phyloP scores from a whole-genome alignment of 2,329 filamentous ascomycete species.

The Aspergillus sp. region DNA sequence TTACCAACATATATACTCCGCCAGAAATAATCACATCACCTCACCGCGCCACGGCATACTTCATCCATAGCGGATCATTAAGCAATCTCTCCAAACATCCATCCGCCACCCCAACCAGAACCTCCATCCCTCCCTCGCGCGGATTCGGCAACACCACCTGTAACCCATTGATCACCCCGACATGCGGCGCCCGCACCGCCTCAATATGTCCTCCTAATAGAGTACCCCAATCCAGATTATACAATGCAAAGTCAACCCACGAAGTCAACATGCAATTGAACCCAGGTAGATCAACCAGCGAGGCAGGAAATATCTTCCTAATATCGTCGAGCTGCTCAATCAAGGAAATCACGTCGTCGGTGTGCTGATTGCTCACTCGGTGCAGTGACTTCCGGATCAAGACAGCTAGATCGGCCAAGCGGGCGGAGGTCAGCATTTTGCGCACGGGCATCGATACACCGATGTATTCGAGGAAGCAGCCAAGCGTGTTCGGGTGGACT shows the following conservation, averaged over 20 bases:
- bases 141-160: slow-evolving; percentile 36
- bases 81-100: slow-evolving; percentile 31
- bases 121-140: slow-evolving; percentile 37
- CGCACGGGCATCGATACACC: slow-evolving; percentile 25
- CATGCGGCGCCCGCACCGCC: slow-evolving; percentile 34
- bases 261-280: slow-evolving; percentile 37
- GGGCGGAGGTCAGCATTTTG: slow-evolving; percentile 32
- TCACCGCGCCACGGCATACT: slow-evolving; percentile 22
- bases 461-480: slow-evolving; percentile 45
- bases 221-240: slow-evolving; percentile 39
- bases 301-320: slow-evolving; percentile 33
- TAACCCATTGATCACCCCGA: slow-evolving; percentile 38
- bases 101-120: slow-evolving; percentile 37
- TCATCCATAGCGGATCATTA: slow-evolving; percentile 34
- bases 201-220: slow-evolving; percentile 31
- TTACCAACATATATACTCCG: not conserved
- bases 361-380: slow-evolving; percentile 33
- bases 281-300: slow-evolving; percentile 41
- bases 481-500: slow-evolving; percentile 40
- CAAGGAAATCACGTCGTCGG: slow-evolving; percentile 31
- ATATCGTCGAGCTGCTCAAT: slow-evolving; percentile 37
- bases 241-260: slow-evolving; percentile 39
- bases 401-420: slow-evolving; percentile 39
- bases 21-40: not conserved
- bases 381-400: slow-evolving; percentile 37